Conservation (phyloP, 108 stramenopile species). For the Aurantiochytrium sp. region DNA sequence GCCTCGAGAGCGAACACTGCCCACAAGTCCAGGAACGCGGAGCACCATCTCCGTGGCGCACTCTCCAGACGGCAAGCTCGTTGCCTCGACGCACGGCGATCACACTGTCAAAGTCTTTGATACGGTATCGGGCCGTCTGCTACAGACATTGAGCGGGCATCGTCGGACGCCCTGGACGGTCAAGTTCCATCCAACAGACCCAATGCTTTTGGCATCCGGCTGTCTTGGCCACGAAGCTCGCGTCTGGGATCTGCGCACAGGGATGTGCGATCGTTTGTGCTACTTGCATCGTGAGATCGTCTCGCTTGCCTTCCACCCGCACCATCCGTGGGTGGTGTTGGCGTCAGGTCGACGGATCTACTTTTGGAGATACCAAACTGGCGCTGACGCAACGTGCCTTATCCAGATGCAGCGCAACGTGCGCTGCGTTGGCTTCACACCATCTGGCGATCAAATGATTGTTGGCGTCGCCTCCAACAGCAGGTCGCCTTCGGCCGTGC, state of each 20-base stretch:
- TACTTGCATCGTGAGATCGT: constrained; percentile 74
- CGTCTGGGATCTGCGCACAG: constrained; percentile 69
- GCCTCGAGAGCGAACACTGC: not conserved
- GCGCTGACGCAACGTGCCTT: constrained; percentile 26
- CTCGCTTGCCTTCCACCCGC: constrained; percentile 83
- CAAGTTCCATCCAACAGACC: constrained; percentile 73
- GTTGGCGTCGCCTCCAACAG: constrained; percentile 74
- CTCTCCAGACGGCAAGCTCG: constrained; percentile 19
- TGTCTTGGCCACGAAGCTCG: constrained; percentile 86
- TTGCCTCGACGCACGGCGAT: constrained; percentile 96
- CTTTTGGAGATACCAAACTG: constrained; percentile 74
- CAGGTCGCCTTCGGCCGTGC: constrained; percentile 31
- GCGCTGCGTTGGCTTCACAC: constrained; percentile 86
- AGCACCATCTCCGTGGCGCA: constrained; percentile 31
- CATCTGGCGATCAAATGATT: constrained; percentile 64
- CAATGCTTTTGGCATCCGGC: constrained; percentile 73
- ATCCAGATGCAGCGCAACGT: constrained; percentile 21
- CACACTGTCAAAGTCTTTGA: constrained; percentile 91
- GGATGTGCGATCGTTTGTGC: not conserved
- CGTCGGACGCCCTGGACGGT: constrained; percentile 97
- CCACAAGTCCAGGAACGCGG: not conserved
- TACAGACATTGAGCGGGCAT: constrained; percentile 75
- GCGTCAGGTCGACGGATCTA: constrained; percentile 76
- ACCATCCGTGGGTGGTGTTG: constrained; percentile 71
- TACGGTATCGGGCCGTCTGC: constrained; percentile 45